Percentiles rank a stretch among this genome's conserved stretches.
Conservation (phyloP, 2,329 filamentous ascomycete species). For the Dothiorella sarmentorum region DNA sequence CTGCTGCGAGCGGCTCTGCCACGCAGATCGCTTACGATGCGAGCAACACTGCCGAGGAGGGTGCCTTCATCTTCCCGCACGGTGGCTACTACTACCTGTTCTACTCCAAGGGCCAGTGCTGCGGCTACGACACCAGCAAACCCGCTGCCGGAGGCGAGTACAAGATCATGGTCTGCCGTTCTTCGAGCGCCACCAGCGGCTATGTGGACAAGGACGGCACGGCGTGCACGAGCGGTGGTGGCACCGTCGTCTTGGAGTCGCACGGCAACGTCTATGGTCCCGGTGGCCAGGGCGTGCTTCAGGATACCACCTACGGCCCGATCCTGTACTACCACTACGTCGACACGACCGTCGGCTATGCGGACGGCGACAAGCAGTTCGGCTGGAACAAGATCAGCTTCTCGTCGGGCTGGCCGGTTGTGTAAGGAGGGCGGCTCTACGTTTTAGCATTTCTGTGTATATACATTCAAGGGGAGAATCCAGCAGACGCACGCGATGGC, state of each 20-base stretch:
- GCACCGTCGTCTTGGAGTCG: slow-evolving; percentile 58
- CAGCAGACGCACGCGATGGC: no score
- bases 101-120: slow-evolving; percentile 60
- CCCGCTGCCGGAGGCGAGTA: slow-evolving; percentile 61
- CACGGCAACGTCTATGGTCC: slow-evolving; percentile 63
- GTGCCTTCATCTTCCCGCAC: slow-evolving; percentile 53
- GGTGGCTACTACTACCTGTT: slow-evolving; percentile 63
- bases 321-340: slow-evolving; percentile 64
- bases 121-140: slow-evolving; percentile 51
- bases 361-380: slow-evolving; percentile 50
- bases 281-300: slow-evolving; percentile 60
- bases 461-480: not conserved
- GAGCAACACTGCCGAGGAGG: slow-evolving; percentile 55
- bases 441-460: not conserved
- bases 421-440: slow-evolving; percentile 23
- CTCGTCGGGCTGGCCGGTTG: slow-evolving; percentile 49
- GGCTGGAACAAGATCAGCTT: slow-evolving; percentile 52
- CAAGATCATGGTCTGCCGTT: slow-evolving; percentile 63
- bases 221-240: slow-evolving; percentile 55
- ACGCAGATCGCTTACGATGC: slow-evolving; percentile 54
- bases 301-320: slow-evolving; percentile 48
- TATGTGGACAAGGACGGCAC: slow-evolving; percentile 56
- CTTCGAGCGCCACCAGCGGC: slow-evolving; percentile 47
- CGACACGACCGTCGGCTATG: slow-evolving; percentile 52
- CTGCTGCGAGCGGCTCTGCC: slow-evolving; percentile 29